phyloP scores from a whole-genome alignment of 768 basidiomycete species.

The Lenzites betulinus region DNA sequence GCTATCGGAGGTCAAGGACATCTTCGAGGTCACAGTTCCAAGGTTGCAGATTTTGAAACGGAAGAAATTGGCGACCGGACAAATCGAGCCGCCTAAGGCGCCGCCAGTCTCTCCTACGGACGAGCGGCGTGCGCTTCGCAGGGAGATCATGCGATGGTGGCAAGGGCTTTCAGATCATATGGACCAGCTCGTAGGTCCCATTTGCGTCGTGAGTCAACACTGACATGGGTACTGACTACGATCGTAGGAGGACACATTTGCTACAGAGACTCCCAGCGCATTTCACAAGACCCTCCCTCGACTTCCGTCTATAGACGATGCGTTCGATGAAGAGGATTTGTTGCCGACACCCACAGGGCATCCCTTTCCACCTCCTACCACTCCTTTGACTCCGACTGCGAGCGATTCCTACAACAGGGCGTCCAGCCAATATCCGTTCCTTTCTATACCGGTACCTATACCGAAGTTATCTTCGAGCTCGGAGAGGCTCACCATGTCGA shows the following conservation, averaged over 20 bases:
- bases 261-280: conserved; percentile 19
- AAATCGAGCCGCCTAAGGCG: conserved; percentile 9
- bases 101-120: conserved; percentile 23
- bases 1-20: conserved; percentile 48
- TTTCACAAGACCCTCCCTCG: conserved; percentile 57
- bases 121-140: conserved; percentile 51
- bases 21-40: conserved; percentile 65
- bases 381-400: conserved; percentile 20
- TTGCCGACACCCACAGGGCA: conserved; percentile 26
- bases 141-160: conserved; percentile 71
- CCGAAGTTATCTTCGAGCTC: neutral
- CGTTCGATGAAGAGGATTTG: conserved; percentile 41
- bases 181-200: conserved; percentile 54
- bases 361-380: conserved; percentile 25
- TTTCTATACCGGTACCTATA: neutral
- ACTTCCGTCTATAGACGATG: conserved; percentile 58
- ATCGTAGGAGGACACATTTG: conserved; percentile 47
- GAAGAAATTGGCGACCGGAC: conserved; percentile 11
- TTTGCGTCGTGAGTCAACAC: neutral
- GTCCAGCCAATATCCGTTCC: conserved; percentile 5
- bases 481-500: conserved; percentile 1
- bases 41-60: conserved; percentile 53
- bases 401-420: neutral
- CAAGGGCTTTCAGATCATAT: conserved; percentile 60
- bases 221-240: neutral